Base-by-base conservation (phyloP, 495 filamentous ascomycete genomes). In the Aspergillus saccharolyticus region DNA sequence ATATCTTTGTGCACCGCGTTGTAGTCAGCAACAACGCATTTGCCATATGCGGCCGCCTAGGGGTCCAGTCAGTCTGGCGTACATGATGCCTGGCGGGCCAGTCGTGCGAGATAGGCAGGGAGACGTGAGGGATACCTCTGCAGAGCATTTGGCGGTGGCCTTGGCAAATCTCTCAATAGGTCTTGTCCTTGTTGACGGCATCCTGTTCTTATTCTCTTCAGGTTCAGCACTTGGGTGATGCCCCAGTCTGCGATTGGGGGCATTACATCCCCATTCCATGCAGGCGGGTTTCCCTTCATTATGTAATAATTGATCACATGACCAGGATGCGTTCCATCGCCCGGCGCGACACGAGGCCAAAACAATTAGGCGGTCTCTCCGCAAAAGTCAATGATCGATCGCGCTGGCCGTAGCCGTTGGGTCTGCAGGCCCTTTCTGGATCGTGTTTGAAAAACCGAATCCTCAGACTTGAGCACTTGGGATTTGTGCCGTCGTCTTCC, bases 21-120 rank as follows among this genome's bases (percentile, higher is more conserved):
- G 72, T 95, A 97, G 68, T 99, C 93, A 9, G 83, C 83, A 33
- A 94, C 78, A 56, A 99, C 83, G 69, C 94, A 99, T 79, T 91
- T 91, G 52, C 94, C 94, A 65, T 97, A 99, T 16, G 81, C 80
- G 8, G 90, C 79, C 51, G 88, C 85, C 93, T 97, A 28, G 63
- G 51, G 56, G 46, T 42, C 33, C 9, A 51, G 39, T 55, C n/a
- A 49, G 54, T 68, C 53, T 58, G 54, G 33, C 33, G 33, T 39
- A 39, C 33, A 39, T 39, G 33, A 15, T 15, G 33, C 33, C 12
- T 39, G 33, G 14, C 33, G 12, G 33, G 33, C 7, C 4, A 39
- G 33, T 39, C 12, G 2, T 28, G 19, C 20, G 30, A 2, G 53
- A 58, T 24, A 19, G 15, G 25, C 42, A 44, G 42, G 17, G 54